These are phyloP conservation scores for Metschnikowia gruessii DNA, from an alignment of 805 yeast species.

Conservation along the genomic window DNA sequence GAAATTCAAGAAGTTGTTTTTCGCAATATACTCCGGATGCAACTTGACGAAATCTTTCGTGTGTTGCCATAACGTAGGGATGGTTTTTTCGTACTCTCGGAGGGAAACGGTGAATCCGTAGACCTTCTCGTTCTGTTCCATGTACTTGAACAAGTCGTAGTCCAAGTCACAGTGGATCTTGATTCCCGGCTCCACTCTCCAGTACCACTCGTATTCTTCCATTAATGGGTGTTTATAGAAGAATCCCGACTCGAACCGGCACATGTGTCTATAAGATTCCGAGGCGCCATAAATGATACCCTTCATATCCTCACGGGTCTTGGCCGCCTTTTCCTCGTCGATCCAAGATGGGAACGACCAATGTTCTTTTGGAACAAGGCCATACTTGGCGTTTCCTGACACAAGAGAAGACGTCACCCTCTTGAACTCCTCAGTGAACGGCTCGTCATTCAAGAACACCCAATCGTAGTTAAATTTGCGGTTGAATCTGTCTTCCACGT, in stretches of 20 bases:
- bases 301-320: slow-evolving; percentile 24
- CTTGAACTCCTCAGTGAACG: slow-evolving; percentile 24
- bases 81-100: slow-evolving; percentile 22
- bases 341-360: slow-evolving; percentile 25
- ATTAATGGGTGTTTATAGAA: slow-evolving; percentile 22
- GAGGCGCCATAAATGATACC: slow-evolving; percentile 31
- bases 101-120: slow-evolving; percentile 27
- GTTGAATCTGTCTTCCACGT: slow-evolving; percentile 26
- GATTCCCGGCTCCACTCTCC: slow-evolving; percentile 27
- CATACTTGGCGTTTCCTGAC: slow-evolving; percentile 22
- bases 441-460: slow-evolving; percentile 27
- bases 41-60: slow-evolving; percentile 21
- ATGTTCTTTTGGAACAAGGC: slow-evolving; percentile 22
- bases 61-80: slow-evolving; percentile 24
- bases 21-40: slow-evolving; percentile 18
- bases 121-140: slow-evolving; percentile 22
- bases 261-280: slow-evolving; percentile 21
- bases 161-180: slow-evolving; percentile 24
- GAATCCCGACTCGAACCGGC: slow-evolving; percentile 23
- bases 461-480: slow-evolving; percentile 24
- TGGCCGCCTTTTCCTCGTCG: slow-evolving; percentile 27
- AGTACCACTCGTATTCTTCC: slow-evolving; percentile 26
- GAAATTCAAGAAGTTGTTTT: slow-evolving; percentile 53
- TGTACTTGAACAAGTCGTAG: slow-evolving; percentile 26
- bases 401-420: slow-evolving; percentile 16